Evolutionary conservation across 495 filamentous ascomycete species (phyloP), one percentile per base, ranked within the genome.

Genomic region (Glarea lozoyensis): DNA sequence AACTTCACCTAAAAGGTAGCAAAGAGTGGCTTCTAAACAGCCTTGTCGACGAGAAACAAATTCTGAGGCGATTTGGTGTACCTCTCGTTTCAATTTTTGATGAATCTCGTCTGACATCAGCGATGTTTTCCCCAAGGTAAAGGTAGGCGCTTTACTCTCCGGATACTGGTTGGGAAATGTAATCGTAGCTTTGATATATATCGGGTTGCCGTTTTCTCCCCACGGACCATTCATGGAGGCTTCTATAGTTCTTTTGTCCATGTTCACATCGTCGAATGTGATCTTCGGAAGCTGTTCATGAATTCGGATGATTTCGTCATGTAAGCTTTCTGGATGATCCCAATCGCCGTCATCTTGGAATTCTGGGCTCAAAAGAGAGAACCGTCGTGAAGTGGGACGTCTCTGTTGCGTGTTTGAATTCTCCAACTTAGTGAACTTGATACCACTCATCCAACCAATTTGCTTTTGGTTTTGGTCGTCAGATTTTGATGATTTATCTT

Each of bases 401-500:
- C 53, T 50, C 17, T 40, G 29, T 23, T 37, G n/a, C 1, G 30
- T 19, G 4, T 24, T 29, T 1, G 21, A 4, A 40, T 44, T 45
- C 4, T 54, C 48, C 27, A 49, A 48, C 49, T 81, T 81, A 19
- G 67, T 75, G 53, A 96, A 88, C 47, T 86, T 92, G 30, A 96
- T 86, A 22, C 88, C 87, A 45, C 79, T 86, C 85, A 96, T 94
- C 89, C 89, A 96, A 11, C 79, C 73, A 44, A 96, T 90, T 24
- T 75, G 87, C 71, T 65, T 66, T 29, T 61, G 59, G 18, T 63
- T 52, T 25, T 64, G 57, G 15, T 67, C 51, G 19, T 60, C 55
- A 36, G 53, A 42, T 10, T 60, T 59, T 17, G 16, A 9, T 1
- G 41, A 23, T 42, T 66, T 62, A 18, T 52, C 53, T 37, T 72